phyloP scores from a whole-genome alignment of 2,329 filamentous ascomycete species.

The Alternaria sp. region DNA sequence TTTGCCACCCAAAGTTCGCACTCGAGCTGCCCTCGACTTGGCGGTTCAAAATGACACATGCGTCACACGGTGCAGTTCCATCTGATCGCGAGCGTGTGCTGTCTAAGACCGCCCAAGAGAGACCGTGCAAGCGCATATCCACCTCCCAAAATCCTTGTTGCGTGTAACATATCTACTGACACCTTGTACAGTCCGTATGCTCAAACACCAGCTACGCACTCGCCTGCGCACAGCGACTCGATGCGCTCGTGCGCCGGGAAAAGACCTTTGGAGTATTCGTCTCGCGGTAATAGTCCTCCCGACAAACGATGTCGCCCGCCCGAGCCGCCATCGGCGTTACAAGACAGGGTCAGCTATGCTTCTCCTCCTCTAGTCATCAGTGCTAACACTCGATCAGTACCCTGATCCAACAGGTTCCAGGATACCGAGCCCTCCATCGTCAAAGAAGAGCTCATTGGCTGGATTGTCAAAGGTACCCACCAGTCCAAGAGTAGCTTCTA shows the following conservation, averaged over 20 bases:
- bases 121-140: neutral
- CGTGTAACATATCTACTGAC: slow-evolving; percentile 1
- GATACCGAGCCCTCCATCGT: slow-evolving; percentile 17
- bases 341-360: slow-evolving; percentile 16
- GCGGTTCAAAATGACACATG: neutral
- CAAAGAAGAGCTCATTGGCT: slow-evolving; percentile 25
- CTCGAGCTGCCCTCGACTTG: neutral
- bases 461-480: slow-evolving; percentile 12
- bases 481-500: slow-evolving; percentile 15
- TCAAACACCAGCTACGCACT: neutral
- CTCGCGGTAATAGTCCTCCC: slow-evolving; percentile 33
- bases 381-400: slow-evolving; percentile 19
- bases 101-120: neutral
- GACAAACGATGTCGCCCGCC: slow-evolving; percentile 25
- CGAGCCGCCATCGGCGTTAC: slow-evolving; percentile 4
- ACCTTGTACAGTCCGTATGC: neutral
- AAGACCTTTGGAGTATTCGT: slow-evolving; percentile 22
- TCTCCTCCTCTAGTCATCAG: neutral
- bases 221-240: neutral
- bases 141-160: neutral
- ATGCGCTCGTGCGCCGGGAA: slow-evolving; percentile 27
- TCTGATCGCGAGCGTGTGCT: neutral
- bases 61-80: neutral
- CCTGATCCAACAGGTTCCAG: slow-evolving; percentile 5
- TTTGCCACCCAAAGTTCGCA: slow-evolving; percentile 1